phyloP scores from a whole-genome alignment of 331 rosid genomes.

The Pyracantha coccinea region DNA sequence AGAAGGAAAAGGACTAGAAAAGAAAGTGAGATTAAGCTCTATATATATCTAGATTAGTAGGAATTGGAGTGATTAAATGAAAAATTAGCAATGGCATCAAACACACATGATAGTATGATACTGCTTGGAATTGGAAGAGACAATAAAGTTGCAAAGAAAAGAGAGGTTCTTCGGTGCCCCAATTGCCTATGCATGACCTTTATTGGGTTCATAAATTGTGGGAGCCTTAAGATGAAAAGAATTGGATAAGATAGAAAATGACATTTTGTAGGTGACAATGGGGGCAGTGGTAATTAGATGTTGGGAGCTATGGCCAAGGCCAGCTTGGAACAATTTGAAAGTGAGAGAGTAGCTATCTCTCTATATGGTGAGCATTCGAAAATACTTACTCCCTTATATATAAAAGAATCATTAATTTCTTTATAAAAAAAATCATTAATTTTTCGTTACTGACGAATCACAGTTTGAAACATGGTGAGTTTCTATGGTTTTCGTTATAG shows the following conservation, averaged over 20 bases:
- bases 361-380: neutral
- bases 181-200: neutral
- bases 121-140: neutral
- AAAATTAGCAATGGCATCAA: neutral
- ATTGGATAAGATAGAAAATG: neutral
- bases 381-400: too few relatives aligned
- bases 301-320: neutral
- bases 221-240: neutral
- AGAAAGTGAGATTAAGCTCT: neutral
- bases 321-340: neutral
- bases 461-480: too few relatives aligned
- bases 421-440: too few relatives aligned
- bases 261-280: neutral
- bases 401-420: too few relatives aligned
- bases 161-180: neutral
- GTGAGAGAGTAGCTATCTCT: neutral
- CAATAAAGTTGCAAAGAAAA: neutral
- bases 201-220: conserved; percentile 14
- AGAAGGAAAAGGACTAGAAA: neutral
- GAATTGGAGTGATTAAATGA: neutral
- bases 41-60: neutral
- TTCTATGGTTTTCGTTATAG: too few relatives aligned
- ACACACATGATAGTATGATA: neutral
- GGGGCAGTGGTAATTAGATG: conserved; percentile 8
- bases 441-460: too few relatives aligned